Base-by-base conservation (phyloP, 768 basidiomycete genomes). In the Chlorophyllum brunneum region DNA sequence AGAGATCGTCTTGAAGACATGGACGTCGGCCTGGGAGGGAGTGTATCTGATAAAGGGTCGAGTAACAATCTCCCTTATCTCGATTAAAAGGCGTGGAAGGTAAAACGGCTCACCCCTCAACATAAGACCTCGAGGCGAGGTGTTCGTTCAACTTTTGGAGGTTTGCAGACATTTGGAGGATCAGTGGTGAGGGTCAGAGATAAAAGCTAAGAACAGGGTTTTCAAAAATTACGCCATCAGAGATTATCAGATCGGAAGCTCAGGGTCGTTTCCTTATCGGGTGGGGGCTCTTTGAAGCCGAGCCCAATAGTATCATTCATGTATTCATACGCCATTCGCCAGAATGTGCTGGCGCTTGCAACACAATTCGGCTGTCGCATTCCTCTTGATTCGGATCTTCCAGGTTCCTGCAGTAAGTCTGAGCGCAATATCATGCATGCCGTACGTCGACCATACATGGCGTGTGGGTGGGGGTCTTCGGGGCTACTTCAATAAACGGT, bases 11-110 rank as follows among this genome's bases (percentile, higher is more conserved):
- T 89, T 92, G 82, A 88, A 94, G 65, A 95, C 91, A 56, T 78
- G 80, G 40, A 97, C 93, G 73, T 98, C 93, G 48, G 94, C 91
- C 72, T 97, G 94, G 34, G 93, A 94, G 39, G 95, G 88, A 34
- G 84, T 83, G 73, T 90, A 94, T 50, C 94, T 97, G 65, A 42
- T 47, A 59, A 49, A 27, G 49, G 55, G 34, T 39, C 18, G 16
- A 47, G 39, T 45, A 36, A 57, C 59, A 39, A 56, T 48, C 27
- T 41, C n/a, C n/a, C n/a, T n/a, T n/a, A n/a, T n/a, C n/a, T n/a
- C n/a, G n/a, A 46, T n/a, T 24, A 20, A 15, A 30, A 39, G 33
- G 39, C 20, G 15, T 33, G n/a, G 13, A 5, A 6, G 15, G 23
- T 11, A 54, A 48, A 30, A 27, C 50, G 16, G 78, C 89, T 80